Evolutionary conservation across 1,139 yeast genomes (phyloP), one percentile per base, ranked within the genome.

Genomic region (Geotrichum restrictum): DNA sequence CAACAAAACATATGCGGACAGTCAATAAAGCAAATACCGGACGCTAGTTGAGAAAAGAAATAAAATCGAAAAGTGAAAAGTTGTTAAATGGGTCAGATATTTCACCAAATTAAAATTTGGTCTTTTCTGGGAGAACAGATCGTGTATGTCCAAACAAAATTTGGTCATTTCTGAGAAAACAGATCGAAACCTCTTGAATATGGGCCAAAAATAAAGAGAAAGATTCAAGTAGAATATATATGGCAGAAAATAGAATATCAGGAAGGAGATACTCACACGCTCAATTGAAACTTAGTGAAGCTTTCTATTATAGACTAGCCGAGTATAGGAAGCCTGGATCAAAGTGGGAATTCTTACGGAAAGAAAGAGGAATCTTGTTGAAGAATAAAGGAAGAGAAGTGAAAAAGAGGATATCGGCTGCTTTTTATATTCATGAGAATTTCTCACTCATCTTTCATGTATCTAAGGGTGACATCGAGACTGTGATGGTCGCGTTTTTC

Each of bases 1-100:
- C 8, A 24, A 24, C 29, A 24, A 8, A 24, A 24, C 29, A 24
- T 5, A 8, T 5, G 29, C 29, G 29, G 29, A 5, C 8, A 5
- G 29, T 5, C 5, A 5, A 34, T n/a, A 45, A 5, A 24, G 31
- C 13, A 33, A 44, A 44, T 13, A 32, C 34, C 37, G 8, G 37
- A 11, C 18, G n/a, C 37, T 13, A 34, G 37, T 16, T 21, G 24
- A 19, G 22, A 14, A 37, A n/a, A 36, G 24, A 45, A 16, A 14
- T 8, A 13, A 45, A 45, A n/a, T n/a, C n/a, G n/a, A 36, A 45
- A 24, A 32, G 29, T 16, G 34, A 43, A 42, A 8, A 18, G 33
- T 5, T n/a, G 18, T 34, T 10, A 34, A n/a, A n/a, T 34, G 36
- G 3, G 36, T 11, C 11, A 31, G n/a, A 34, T 24, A 5, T 24